Percentiles rank a stretch among this genome's conserved stretches.
phyloP scores from a whole-genome alignment of 805 yeast genomes.

The Pichia rugopelliculosa region DNA sequence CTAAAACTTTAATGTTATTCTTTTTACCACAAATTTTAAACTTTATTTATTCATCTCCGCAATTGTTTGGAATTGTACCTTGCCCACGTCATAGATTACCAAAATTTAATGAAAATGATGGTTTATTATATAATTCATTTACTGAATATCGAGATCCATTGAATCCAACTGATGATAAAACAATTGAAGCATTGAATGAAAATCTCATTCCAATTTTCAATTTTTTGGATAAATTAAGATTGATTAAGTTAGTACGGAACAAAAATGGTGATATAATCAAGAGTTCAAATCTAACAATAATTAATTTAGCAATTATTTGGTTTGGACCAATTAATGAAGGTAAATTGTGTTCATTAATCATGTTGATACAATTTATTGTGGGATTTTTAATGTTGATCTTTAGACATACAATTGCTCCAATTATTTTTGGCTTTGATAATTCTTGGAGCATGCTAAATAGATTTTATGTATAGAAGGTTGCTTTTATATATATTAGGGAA shows the following conservation, averaged over 20 bases:
- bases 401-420: conserved; percentile 79
- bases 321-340: conserved; percentile 90
- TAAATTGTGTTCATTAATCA: conserved; percentile 50
- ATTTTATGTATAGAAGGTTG: conserved; percentile 12
- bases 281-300: conserved; percentile 80
- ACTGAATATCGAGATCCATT: conserved; percentile 31
- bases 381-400: conserved; percentile 62
- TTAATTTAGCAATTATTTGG: conserved; percentile 77
- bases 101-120: conserved; percentile 55
- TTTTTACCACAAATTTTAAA: conserved; percentile 89
- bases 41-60: conserved; percentile 88
- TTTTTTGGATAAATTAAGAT: conserved; percentile 38
- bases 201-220: conserved; percentile 32
- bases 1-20: conserved; percentile 81
- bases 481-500: neutral
- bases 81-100: conserved; percentile 97
- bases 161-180: conserved; percentile 19
- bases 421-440: conserved; percentile 87
- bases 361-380: conserved; percentile 53
- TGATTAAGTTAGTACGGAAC: conserved; percentile 37
- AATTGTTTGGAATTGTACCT: conserved; percentile 74
- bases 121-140: conserved; percentile 67
- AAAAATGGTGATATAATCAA: conserved; percentile 26
- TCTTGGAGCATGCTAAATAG: conserved; percentile 34
- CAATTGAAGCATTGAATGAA: conserved; percentile 24